Base-by-base conservation (phyloP, 345 rosid species). In the Capsella bursapastoris region DNA sequence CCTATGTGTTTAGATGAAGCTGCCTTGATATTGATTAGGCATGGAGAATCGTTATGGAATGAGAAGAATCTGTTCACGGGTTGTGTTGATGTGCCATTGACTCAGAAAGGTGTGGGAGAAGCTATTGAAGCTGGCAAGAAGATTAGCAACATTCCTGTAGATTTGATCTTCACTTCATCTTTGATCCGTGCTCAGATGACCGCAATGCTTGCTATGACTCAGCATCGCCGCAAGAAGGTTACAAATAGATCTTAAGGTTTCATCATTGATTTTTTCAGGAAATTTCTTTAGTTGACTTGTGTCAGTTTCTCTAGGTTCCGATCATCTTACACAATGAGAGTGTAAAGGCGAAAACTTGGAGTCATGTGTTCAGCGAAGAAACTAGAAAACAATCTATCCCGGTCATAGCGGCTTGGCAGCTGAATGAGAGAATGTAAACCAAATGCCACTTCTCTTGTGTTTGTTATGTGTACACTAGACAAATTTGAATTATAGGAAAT, bases 21-120 rank as follows among this genome's bases (percentile, higher is more conserved):
- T 13, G 86, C 99, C 61, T 74, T 96, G 83, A 96, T 96, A 73
- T 85, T 96, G 76, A 79, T 96, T 72, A 85, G 98, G 64, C 98
- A 96, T 57, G 99, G 99, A n/a, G 99, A 92, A 72, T 96, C 99
- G 16, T 82, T 92, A 65, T 96, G 99, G 99, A 95, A 95, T 58
- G 97, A 92, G 82, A 92, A 92, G 91, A 95, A 95, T 83, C 84
- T 92, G 62, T 95, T 95, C 78, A 95, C 98, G 0, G 99, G 99
- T 32, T 95, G 99, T 66, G 99, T 92, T 57, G 98, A 95, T 45
- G 99, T 95, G 68, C 98, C 99, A 29, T 79, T 95, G 50, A 95
- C 98, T 15, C 85, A 87, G 80, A 92, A 87, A 77, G 99, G 99
- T 52, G 89, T 92, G 43, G 94, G 84, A 66, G 98, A 96, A 84